These are phyloP conservation scores for Fragilariopsis cylindrus DNA, from an alignment of 108 stramenopile genomes.

Conservation along the genomic window DNA sequence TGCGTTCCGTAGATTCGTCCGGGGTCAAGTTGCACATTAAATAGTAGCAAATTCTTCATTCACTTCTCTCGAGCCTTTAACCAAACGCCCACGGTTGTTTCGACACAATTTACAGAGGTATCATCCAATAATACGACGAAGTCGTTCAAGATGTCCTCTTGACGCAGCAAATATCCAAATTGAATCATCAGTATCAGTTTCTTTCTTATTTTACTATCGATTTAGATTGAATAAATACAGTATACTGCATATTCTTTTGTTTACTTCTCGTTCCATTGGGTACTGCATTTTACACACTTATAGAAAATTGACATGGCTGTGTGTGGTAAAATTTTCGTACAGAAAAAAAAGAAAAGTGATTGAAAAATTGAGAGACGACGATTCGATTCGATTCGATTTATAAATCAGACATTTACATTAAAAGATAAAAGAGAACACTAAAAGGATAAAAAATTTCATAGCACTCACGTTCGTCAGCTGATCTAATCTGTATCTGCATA, in stretches of 20 bases:
- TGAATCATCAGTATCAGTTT: no score
- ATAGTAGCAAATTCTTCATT: no score
- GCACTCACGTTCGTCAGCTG: constrained; percentile 21
- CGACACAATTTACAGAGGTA: no score
- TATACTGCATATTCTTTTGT: neutral
- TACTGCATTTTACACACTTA: constrained; percentile 88
- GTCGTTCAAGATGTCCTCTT: no score
- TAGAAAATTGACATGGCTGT: constrained; percentile 94
- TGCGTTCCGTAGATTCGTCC: no score
- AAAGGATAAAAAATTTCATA: neutral
- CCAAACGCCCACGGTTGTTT: no score
- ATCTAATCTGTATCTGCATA: constrained; percentile 98
- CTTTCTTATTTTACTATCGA: no score
- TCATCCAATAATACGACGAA: no score
- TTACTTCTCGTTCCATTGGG: constrained; percentile 94
- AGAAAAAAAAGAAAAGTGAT: constrained; percentile 82
- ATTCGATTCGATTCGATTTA: constrained; percentile 34
- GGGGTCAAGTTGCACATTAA: no score
- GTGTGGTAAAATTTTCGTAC: constrained; percentile 12
- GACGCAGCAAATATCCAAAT: no score
- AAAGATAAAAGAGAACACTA: neutral
- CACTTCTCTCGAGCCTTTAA: no score
- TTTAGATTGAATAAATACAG: no score
- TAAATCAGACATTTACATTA: constrained; percentile 18
- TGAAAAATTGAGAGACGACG: constrained; percentile 45